Evolutionary conservation across 345 rosid genomes (phyloP), one percentile per base, ranked within the genome.

Genomic region (Pseudoturritis turrita): DNA sequence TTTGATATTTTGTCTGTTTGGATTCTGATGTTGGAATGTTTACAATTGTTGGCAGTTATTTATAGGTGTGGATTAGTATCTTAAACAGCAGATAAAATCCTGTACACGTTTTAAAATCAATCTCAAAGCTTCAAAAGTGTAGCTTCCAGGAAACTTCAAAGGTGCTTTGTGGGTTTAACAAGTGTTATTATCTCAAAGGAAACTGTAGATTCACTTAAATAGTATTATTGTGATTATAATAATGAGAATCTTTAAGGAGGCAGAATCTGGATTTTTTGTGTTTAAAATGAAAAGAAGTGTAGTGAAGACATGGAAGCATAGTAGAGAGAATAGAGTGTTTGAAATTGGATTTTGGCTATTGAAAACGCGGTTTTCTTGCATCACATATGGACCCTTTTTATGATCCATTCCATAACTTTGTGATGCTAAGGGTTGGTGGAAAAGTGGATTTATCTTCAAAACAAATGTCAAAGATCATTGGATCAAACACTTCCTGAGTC

Each of bases 341-440:
- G 53, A 47, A 21, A 49, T 46, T 74, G 60, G 78, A 63, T 15
- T 31, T 41, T 65, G 49, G 73, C 41, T 29, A 60, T 31, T 52
- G 50, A 21, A 75, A 58, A 75, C 79, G 65, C 79, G 74, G 79
- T 75, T 75, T 75, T 62, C n/a, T 62, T 75, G 64, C 70, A 75
- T 75, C 79, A 75, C 2, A 10, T 43, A 47, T 61, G 74, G 72
- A 50, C 28, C 55, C 74, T 50, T 17, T 22, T 43, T 28, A 28
- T 52, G 50, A 68, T 68, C 62, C 43, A 18, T 75, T 43, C 43
- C 58, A 61, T 68, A 75, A 41, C 64, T 61, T 17, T 66, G 68
- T 67, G 73, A 67, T 74, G 62, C n/a, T 29, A 58, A 29, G 10
- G 46, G 68, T 74, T 58, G 78, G 73, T 68, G 78, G 25, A 51